Conservation (phyloP, 2,329 filamentous ascomycete species). For the Pleoardoris graminearum region DNA sequence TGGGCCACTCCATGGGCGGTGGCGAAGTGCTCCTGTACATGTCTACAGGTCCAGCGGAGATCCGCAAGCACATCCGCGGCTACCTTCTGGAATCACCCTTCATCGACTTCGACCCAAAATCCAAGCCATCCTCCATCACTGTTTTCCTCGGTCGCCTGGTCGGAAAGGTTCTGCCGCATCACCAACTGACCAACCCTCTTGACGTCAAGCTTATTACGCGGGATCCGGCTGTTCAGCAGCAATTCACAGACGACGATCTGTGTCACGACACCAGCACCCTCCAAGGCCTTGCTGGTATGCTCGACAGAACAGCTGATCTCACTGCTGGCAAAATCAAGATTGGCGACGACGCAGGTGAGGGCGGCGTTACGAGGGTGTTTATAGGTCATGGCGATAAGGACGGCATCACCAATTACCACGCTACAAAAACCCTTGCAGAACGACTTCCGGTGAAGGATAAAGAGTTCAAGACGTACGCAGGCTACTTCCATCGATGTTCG, state of each 20-base stretch:
- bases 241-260: conserved; percentile 67
- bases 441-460: conserved; percentile 64
- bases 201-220: conserved; percentile 67
- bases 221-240: conserved; percentile 65
- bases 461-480: conserved; percentile 73
- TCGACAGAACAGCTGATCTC: conserved; percentile 71
- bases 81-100: conserved; percentile 80
- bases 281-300: conserved; percentile 74
- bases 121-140: conserved; percentile 65
- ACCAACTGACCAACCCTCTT: conserved; percentile 69
- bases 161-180: conserved; percentile 66
- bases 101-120: conserved; percentile 69
- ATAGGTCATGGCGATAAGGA: conserved; percentile 79
- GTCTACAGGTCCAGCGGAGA: conserved; percentile 50
- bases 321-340: conserved; percentile 57
- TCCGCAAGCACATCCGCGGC: conserved; percentile 67
- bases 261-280: conserved; percentile 84
- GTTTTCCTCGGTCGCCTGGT: conserved; percentile 69
- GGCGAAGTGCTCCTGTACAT: conserved; percentile 70
- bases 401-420: conserved; percentile 66
- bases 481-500: conserved; percentile 72
- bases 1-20: conserved; percentile 92
- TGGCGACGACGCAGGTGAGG: conserved; percentile 49
- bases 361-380: conserved; percentile 67
- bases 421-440: conserved; percentile 67